Conservation (phyloP, 1,284 basidiomycete genomes). For the Lentinula novae-zelandiae region DNA sequence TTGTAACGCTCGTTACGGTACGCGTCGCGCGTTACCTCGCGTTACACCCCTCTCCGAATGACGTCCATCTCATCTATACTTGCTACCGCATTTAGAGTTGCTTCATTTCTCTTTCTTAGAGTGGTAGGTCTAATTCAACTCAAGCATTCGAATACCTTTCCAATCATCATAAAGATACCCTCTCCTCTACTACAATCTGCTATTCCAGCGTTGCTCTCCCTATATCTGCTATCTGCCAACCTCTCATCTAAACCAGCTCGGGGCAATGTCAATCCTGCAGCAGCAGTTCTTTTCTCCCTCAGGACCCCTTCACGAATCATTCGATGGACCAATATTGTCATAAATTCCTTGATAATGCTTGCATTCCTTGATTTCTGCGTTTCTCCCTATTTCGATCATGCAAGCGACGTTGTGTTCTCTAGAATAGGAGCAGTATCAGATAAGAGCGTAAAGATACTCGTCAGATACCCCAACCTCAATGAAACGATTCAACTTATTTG, state of each 20-base stretch:
- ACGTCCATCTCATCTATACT: constrained; percentile 15
- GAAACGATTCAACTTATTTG: constrained; percentile 40
- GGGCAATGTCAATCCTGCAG: constrained; percentile 10
- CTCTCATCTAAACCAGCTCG: constrained; percentile 5
- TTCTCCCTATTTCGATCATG: constrained; percentile 50
- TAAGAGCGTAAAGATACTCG: constrained; percentile 56
- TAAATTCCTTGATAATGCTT: constrained; percentile 52
- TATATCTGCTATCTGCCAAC: constrained; percentile 2
- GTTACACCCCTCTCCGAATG: not conserved
- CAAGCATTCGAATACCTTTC: not conserved
- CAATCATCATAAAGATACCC: constrained; percentile 27
- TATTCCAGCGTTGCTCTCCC: constrained; percentile 21
- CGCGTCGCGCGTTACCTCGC: not conserved
- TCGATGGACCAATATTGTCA: constrained; percentile 35
- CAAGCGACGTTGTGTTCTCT: constrained; percentile 54
- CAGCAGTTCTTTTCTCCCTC: constrained; percentile 39
- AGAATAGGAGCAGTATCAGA: constrained; percentile 68
- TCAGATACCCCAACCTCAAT: constrained; percentile 49
- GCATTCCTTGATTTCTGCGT: constrained; percentile 47
- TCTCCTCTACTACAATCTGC: constrained; percentile 25
- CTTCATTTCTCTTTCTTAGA: constrained; percentile 36
- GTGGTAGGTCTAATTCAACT: constrained; percentile 27
- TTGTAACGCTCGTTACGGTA: too few relatives aligned
- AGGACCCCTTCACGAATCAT: constrained; percentile 38
- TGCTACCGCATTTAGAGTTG: constrained; percentile 36